Conservation (phyloP, 257 asterid genomes). For the Solanum peruvianum region DNA sequence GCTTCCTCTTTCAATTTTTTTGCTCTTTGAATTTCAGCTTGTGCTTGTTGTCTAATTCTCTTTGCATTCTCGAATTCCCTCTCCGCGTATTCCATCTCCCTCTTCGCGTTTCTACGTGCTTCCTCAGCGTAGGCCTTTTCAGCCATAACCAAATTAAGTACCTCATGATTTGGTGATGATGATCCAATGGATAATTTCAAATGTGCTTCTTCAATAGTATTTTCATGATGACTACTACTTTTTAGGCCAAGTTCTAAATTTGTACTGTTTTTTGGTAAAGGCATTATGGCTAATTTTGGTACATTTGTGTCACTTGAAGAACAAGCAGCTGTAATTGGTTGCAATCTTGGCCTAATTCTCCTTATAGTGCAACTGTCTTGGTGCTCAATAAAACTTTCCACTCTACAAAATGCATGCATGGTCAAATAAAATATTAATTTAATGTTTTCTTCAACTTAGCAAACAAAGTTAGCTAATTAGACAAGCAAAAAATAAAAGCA, state of each 20-base stretch:
- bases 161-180: slow-evolving; percentile 10
- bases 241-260: slow-evolving; percentile 52
- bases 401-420: slow-evolving; percentile 17
- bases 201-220: background rate
- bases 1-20: slow-evolving; percentile 37
- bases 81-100: slow-evolving; percentile 54
- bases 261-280: background rate
- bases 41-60: slow-evolving; percentile 51
- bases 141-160: slow-evolving; percentile 39
- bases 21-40: slow-evolving; percentile 49
- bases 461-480: background rate
- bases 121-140: slow-evolving; percentile 65
- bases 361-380: slow-evolving; percentile 59
- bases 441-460: background rate
- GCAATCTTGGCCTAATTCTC: slow-evolving; percentile 32
- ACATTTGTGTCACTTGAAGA: slow-evolving; percentile 27
- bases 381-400: slow-evolving; percentile 80
- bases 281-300: background rate
- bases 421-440: background rate
- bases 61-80: slow-evolving; percentile 52
- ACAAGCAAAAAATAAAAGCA: background rate
- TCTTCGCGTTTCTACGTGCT: slow-evolving; percentile 42
- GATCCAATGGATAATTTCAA: slow-evolving; percentile 23
- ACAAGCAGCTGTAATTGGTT: slow-evolving; percentile 7
- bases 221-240: background rate